These are phyloP conservation scores for Plantago lanceolata DNA, from an alignment of 305 asterid genomes.

Conservation along the genomic window DNA sequence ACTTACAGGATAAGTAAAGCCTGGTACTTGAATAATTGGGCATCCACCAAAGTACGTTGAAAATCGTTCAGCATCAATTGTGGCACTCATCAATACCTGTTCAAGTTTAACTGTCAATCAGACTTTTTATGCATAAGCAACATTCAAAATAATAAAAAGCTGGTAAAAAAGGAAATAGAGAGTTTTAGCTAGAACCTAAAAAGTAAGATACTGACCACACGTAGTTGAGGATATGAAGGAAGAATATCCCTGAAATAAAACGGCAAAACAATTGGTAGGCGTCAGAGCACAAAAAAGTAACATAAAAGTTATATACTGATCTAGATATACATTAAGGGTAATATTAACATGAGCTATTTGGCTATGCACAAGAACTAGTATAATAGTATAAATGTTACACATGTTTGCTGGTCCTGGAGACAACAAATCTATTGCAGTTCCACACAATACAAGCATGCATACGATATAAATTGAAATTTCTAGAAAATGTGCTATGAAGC, in stretches of 20 bases:
- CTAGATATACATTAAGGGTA: background rate
- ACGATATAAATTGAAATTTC: constrained; percentile 12
- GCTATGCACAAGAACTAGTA: background rate
- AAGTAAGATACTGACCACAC: constrained; percentile 59
- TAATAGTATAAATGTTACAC: constrained; percentile 6
- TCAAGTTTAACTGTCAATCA: constrained; percentile 27
- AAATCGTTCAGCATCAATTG: constrained; percentile 87
- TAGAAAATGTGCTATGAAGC: constrained; percentile 22
- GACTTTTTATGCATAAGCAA: constrained; percentile 20
- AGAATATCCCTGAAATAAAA: constrained; percentile 74
- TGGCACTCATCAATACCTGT: constrained; percentile 97
- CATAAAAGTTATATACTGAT: constrained; percentile 4
- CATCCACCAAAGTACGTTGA: constrained; percentile 86
- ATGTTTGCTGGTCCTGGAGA: constrained; percentile 3
- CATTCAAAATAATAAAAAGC: constrained; percentile 10
- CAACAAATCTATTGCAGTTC: constrained; percentile 13
- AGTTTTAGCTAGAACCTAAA: constrained; percentile 20
- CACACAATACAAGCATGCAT: constrained; percentile 13
- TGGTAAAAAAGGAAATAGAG: constrained; percentile 15
- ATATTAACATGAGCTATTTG: constrained; percentile 13
- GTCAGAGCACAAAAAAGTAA: background rate
- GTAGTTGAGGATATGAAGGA: constrained; percentile 75
- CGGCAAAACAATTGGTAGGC: constrained; percentile 27
- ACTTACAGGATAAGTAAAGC: constrained; percentile 86
- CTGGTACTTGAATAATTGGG: constrained; percentile 87